phyloP scores from a whole-genome alignment of 1,139 yeast species.

The Barnettozyma hawaiiensis region DNA sequence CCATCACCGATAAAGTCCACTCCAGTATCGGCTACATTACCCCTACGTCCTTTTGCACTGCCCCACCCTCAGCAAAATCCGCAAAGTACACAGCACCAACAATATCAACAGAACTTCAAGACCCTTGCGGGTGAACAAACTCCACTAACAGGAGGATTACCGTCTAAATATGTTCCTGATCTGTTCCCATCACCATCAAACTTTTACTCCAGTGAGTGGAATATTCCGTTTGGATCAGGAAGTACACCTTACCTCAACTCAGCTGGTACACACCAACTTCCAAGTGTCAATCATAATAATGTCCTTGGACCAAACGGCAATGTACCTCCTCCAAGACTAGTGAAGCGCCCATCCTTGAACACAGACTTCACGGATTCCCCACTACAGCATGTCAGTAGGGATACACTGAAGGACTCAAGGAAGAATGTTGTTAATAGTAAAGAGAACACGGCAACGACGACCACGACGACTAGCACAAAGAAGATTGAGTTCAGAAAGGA shows the following conservation, averaged over 20 bases:
- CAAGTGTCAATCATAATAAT: constrained; percentile 3
- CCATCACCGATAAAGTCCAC: constrained; percentile 24
- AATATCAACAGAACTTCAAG: constrained; percentile 10
- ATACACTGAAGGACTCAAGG: constrained; percentile 1
- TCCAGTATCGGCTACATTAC: constrained; percentile 27
- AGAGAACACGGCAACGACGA: too few relatives aligned
- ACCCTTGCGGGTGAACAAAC: constrained; percentile 40
- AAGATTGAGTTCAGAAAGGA: constrained; percentile 3
- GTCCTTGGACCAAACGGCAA: neutral
- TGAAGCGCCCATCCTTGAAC: constrained; percentile 9
- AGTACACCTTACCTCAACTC: constrained; percentile 26
- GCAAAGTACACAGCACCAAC: constrained; percentile 13
- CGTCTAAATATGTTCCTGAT: constrained; percentile 47
- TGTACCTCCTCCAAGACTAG: constrained; percentile 9
- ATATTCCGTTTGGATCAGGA: constrained; percentile 28
- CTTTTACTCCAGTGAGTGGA: constrained; percentile 34
- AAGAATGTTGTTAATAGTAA: neutral
- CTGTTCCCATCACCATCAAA: constrained; percentile 52
- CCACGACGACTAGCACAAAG: constrained; percentile 4
- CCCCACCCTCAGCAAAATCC: constrained; percentile 23
- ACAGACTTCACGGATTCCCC: constrained; percentile 20
- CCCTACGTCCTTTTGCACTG: constrained; percentile 24
- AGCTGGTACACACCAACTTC: constrained; percentile 15
- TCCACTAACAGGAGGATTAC: constrained; percentile 42
- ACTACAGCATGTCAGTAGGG: constrained; percentile 14